Evolutionary conservation across 2,329 filamentous ascomycete genomes (phyloP).

Genomic region (Talaromyces sp.): DNA sequence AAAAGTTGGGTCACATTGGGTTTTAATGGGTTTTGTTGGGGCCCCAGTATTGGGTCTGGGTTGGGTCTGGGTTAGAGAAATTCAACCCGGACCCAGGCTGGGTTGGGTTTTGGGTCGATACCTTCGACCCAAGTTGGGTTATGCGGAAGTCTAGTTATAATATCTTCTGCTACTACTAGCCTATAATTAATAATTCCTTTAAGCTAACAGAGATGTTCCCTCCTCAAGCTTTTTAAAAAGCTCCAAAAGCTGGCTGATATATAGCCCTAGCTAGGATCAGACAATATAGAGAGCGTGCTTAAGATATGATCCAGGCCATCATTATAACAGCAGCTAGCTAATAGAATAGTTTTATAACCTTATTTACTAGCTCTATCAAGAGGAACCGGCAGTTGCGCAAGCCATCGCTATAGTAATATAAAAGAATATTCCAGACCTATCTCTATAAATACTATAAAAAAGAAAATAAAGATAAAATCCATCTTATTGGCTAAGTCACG

Average conservation of each 20-base stretch:
- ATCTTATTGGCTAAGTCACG: background rate
- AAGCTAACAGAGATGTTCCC: background rate
- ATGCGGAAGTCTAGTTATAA: too few species aligned
- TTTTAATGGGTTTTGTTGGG: too few species aligned
- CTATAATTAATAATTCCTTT: background rate
- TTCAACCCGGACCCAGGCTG: too few species aligned
- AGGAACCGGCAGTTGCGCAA: background rate
- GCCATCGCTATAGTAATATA: background rate
- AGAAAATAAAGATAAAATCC: background rate
- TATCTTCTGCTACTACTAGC: background rate
- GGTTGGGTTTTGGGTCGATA: too few species aligned
- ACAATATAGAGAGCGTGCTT: background rate
- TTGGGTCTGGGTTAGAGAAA: too few species aligned
- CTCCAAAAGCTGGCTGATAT: slow-evolving; percentile 1
- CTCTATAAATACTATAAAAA: background rate
- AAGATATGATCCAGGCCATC: background rate
- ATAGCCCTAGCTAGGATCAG: background rate
- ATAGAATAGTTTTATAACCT: slow-evolving; percentile 1
- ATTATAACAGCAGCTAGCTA: background rate
- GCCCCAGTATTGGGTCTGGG: too few species aligned
- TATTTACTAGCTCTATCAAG: slow-evolving; percentile 5
- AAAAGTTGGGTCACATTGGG: too few species aligned
- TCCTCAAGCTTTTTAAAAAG: background rate
- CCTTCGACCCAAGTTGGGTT: too few species aligned
- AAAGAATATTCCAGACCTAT: background rate